phyloP scores from a whole-genome alignment of 2,329 filamentous ascomycete genomes.

The Ilyonectria destructans region DNA sequence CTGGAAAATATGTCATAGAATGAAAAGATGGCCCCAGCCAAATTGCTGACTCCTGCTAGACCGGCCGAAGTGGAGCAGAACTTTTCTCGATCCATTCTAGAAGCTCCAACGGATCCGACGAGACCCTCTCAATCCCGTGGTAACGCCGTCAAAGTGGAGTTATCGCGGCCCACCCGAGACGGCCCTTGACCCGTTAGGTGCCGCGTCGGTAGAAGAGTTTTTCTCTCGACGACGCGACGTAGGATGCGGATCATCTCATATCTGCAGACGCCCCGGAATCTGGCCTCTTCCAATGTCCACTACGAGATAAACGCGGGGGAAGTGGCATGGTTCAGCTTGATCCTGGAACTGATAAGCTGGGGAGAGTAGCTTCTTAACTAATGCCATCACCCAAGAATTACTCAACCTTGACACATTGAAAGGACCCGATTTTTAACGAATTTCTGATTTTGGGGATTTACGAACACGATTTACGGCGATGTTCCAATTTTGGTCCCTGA shows the following conservation, averaged over 20 bases:
- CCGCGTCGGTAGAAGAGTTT: constrained; percentile 13
- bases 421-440: background rate
- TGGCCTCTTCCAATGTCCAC: background rate
- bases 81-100: constrained; percentile 30
- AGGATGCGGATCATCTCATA: background rate
- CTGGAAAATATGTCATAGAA: constrained; percentile 20
- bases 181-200: constrained; percentile 3
- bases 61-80: constrained; percentile 8
- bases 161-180: background rate
- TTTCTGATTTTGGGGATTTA: too few relatives aligned
- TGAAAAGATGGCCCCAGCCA: constrained; percentile 1
- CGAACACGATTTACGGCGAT: too few relatives aligned
- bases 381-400: background rate
- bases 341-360: background rate
- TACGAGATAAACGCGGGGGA: background rate
- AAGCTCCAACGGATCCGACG: constrained; percentile 29
- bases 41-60: constrained; percentile 15
- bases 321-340: background rate
- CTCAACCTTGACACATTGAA: background rate
- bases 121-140: constrained; percentile 25
- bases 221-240: background rate
- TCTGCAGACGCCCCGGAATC: background rate
- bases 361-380: background rate
- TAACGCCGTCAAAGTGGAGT: constrained; percentile 28
- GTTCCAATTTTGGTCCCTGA: too few relatives aligned